A percentile compares a stretch with the other conserved stretches of the same genome.
Conservation (phyloP, 495 filamentous ascomycete species). For the Penicillium pulvis region DNA sequence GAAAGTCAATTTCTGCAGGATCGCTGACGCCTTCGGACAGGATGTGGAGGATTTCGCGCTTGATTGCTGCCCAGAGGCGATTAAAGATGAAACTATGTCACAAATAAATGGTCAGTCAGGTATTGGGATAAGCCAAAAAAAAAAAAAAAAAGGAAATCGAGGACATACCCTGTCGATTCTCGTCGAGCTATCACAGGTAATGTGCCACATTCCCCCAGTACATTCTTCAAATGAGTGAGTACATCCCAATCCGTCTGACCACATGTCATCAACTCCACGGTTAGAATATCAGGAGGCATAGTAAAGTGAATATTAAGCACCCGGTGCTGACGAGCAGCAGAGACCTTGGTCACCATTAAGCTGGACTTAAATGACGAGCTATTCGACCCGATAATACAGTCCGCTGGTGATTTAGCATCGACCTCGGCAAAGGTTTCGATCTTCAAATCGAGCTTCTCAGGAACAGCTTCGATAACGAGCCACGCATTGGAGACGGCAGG, state of each 20-base stretch:
- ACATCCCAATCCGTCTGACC: conserved; percentile 48
- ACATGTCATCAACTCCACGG: conserved; percentile 59
- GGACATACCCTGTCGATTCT: background rate
- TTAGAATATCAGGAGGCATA: conserved; percentile 51
- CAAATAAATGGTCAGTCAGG: background rate
- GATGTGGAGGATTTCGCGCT: conserved; percentile 53
- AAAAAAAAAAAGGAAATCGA: too few relatives aligned
- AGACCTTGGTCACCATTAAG: conserved; percentile 24
- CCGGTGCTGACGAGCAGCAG: conserved; percentile 8
- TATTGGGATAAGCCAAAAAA: background rate
- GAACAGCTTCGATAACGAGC: conserved; percentile 55
- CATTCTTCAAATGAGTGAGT: conserved; percentile 34
- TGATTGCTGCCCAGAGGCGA: conserved; percentile 59
- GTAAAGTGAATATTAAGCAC: conserved; percentile 54
- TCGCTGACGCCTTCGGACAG: conserved; percentile 51
- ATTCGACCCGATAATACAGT: conserved; percentile 54
- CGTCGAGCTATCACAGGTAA: conserved; percentile 35
- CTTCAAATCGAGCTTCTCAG: conserved; percentile 54
- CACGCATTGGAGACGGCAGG: conserved; percentile 30
- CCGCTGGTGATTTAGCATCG: conserved; percentile 38
- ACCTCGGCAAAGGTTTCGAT: conserved; percentile 44
- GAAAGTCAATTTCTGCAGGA: conserved; percentile 49
- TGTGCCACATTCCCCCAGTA: conserved; percentile 45
- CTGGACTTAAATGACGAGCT: conserved; percentile 34
- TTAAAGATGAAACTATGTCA: conserved; percentile 53